A percentile compares a stretch with the other conserved stretches of the same genome.
Evolutionary conservation across 2,329 filamentous ascomycete genomes (phyloP).

Genomic region (Hymenoscyphus repandus): DNA sequence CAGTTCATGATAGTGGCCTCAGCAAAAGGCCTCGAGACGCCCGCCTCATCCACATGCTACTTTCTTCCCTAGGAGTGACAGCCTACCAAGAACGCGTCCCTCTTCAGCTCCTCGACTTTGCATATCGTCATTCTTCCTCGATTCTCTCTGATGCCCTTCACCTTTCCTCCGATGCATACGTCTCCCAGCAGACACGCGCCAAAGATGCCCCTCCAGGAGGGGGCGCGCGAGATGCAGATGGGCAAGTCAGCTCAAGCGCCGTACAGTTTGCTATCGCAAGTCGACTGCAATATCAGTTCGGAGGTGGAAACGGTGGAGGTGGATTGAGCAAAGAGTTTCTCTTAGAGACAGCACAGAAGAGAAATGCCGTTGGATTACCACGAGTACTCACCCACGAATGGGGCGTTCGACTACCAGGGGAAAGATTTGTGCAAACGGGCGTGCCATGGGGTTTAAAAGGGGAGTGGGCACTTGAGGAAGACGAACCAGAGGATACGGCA

Average conservation of each 20-base stretch:
- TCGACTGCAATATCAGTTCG: slow-evolving; percentile 65
- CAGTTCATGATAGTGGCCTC: slow-evolving; percentile 28
- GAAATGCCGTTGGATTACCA: slow-evolving; percentile 63
- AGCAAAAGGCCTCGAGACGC: slow-evolving; percentile 64
- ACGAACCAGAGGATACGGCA: slow-evolving; percentile 37
- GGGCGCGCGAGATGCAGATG: slow-evolving; percentile 29
- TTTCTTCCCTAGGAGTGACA: slow-evolving; percentile 72
- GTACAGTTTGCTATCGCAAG: slow-evolving; percentile 68
- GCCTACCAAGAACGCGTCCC: slow-evolving; percentile 79
- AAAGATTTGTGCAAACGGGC: slow-evolving; percentile 63
- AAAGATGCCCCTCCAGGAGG: slow-evolving; percentile 29
- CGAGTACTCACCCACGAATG: slow-evolving; percentile 60
- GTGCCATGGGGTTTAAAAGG: slow-evolving; percentile 60
- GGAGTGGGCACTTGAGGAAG: slow-evolving; percentile 47
- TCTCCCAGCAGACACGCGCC: slow-evolving; percentile 34
- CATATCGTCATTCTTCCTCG: slow-evolving; percentile 73
- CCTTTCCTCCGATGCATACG: slow-evolving; percentile 63
- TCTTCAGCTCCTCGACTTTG: slow-evolving; percentile 77
- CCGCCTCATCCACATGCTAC: slow-evolving; percentile 72
- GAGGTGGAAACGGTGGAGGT: slow-evolving; percentile 44
- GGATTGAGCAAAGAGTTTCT: slow-evolving; percentile 70
- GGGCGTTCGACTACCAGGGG: slow-evolving; percentile 61
- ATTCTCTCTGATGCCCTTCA: slow-evolving; percentile 68
- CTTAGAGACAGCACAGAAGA: slow-evolving; percentile 65
- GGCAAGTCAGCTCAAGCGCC: slow-evolving; percentile 55